Conservation (phyloP, 805 yeast genomes). For the Monosporozyma aquatica region DNA sequence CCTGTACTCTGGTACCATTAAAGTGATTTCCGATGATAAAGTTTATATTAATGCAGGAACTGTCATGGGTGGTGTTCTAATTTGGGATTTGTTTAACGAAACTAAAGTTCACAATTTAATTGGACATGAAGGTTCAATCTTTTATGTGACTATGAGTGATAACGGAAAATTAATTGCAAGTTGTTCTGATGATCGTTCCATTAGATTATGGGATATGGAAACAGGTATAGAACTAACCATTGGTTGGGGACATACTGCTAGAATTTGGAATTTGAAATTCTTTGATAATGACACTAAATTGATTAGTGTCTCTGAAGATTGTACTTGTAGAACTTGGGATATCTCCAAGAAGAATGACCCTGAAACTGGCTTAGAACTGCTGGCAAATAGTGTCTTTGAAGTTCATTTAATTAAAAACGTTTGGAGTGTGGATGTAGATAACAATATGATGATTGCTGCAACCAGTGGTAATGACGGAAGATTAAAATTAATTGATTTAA, state of each 20-base stretch:
- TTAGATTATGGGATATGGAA: slow-evolving; percentile 59
- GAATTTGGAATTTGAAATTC: slow-evolving; percentile 80
- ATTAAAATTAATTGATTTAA: slow-evolving; percentile 52
- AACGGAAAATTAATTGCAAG: slow-evolving; percentile 52
- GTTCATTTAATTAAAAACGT: slow-evolving; percentile 79
- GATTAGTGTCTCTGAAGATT: slow-evolving; percentile 77
- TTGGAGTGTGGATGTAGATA: slow-evolving; percentile 67
- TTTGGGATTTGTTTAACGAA: slow-evolving; percentile 54
- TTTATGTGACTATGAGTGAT: slow-evolving; percentile 58
- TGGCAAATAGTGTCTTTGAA: slow-evolving; percentile 39
- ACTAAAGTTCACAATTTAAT: slow-evolving; percentile 46
- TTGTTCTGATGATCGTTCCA: slow-evolving; percentile 91
- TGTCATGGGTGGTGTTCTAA: slow-evolving; percentile 75
- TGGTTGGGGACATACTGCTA: slow-evolving; percentile 95
- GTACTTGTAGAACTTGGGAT: slow-evolving; percentile 74
- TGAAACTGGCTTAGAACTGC: slow-evolving; percentile 10
- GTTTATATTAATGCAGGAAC: slow-evolving; percentile 80
- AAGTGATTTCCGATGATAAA: slow-evolving; percentile 33
- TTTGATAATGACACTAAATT: slow-evolving; percentile 33
- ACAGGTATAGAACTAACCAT: slow-evolving; percentile 54
- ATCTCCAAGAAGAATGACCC: slow-evolving; percentile 24
- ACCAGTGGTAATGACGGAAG: slow-evolving; percentile 96
- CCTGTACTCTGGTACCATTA: slow-evolving; percentile 76
- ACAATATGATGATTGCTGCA: slow-evolving; percentile 41
- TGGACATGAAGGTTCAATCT: slow-evolving; percentile 88